A percentile compares a stretch with the other conserved stretches of the same genome.
phyloP scores from a whole-genome alignment of 352 stramenopile genomes.

The Globisporangium alternatum region DNA sequence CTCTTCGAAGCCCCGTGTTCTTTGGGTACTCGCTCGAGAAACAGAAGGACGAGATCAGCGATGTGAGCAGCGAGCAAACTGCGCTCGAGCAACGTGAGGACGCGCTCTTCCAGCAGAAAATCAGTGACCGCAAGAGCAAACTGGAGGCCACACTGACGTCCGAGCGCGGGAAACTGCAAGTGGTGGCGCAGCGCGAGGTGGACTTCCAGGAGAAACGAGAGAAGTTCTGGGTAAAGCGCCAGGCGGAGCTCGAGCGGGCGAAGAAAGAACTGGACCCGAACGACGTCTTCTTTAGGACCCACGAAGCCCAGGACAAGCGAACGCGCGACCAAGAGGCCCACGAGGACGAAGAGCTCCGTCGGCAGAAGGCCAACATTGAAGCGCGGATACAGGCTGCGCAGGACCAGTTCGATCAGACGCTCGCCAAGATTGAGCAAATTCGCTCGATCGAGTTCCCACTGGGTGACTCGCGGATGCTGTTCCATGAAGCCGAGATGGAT shows the following conservation, averaged over 20 bases:
- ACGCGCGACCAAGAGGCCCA: constrained; percentile 45
- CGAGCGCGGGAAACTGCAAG: constrained; percentile 62
- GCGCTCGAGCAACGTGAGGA: constrained; percentile 33
- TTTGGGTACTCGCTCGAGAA: constrained; percentile 66
- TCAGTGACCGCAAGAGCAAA: constrained; percentile 32
- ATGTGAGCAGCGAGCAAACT: constrained; percentile 31
- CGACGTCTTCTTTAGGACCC: constrained; percentile 73
- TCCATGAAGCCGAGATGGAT: constrained; percentile 60
- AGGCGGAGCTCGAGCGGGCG: constrained; percentile 59
- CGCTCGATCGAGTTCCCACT: constrained; percentile 43
- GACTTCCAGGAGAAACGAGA: constrained; percentile 48
- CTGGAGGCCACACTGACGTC: constrained; percentile 31
- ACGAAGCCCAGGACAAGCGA: constrained; percentile 60
- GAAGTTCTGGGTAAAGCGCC: constrained; percentile 59
- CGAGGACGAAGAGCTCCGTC: constrained; percentile 53
- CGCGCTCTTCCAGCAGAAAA: constrained; percentile 50
- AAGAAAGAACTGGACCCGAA: constrained; percentile 75
- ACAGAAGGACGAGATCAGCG: constrained; percentile 33
- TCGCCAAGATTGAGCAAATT: constrained; percentile 38
- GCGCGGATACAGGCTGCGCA: constrained; percentile 39
- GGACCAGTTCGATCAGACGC: constrained; percentile 28
- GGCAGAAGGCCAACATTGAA: constrained; percentile 42
- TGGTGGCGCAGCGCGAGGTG: constrained; percentile 42
- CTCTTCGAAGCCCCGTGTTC: constrained; percentile 54
- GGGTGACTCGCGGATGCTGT: constrained; percentile 47